Evolutionary conservation across 164 flowering plant genomes (phyloP).

Genomic region (Aristolochia fimbriata): DNA sequence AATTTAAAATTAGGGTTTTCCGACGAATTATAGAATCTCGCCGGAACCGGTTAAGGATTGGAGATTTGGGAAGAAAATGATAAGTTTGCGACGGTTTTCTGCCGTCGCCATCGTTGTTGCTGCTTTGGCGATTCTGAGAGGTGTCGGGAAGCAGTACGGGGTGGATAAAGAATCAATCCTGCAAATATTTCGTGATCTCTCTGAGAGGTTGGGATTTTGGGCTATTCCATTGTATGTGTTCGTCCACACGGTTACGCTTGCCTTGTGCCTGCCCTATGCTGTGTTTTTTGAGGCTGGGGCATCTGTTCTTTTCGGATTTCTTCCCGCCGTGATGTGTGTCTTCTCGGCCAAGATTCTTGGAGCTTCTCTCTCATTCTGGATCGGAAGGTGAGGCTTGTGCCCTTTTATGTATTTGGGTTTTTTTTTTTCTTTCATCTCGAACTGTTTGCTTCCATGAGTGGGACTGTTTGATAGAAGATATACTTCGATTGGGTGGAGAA

Average conservation of each 20-base stretch:
- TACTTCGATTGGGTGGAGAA: neutral
- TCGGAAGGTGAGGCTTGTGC: slow-evolving; percentile 51
- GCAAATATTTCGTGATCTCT: slow-evolving; percentile 24
- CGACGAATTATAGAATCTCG: no score
- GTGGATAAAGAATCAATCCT: slow-evolving; percentile 40
- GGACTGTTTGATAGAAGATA: neutral
- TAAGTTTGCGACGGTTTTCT: slow-evolving; percentile 9
- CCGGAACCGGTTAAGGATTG: no score
- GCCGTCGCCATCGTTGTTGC: slow-evolving; percentile 15
- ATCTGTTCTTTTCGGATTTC: slow-evolving; percentile 75
- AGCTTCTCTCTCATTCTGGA: slow-evolving; percentile 82
- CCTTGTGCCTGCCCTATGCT: slow-evolving; percentile 84
- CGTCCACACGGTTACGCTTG: slow-evolving; percentile 62
- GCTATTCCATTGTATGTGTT: slow-evolving; percentile 75
- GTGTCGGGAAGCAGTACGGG: slow-evolving; percentile 19
- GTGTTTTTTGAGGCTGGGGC: slow-evolving; percentile 91
- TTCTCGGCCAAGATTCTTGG: slow-evolving; percentile 81
- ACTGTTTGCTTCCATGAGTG: neutral
- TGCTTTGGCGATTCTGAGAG: slow-evolving; percentile 12
- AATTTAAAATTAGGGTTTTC: no score
- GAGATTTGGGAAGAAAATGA: slow-evolving; percentile 1
- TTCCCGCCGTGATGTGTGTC: slow-evolving; percentile 73
- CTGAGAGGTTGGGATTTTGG: slow-evolving; percentile 66
- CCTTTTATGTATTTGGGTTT: neutral
- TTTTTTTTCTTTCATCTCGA: neutral